Evolutionary conservation across 2,329 filamentous ascomycete genomes (phyloP).

Genomic region (Alternaria sp.): DNA sequence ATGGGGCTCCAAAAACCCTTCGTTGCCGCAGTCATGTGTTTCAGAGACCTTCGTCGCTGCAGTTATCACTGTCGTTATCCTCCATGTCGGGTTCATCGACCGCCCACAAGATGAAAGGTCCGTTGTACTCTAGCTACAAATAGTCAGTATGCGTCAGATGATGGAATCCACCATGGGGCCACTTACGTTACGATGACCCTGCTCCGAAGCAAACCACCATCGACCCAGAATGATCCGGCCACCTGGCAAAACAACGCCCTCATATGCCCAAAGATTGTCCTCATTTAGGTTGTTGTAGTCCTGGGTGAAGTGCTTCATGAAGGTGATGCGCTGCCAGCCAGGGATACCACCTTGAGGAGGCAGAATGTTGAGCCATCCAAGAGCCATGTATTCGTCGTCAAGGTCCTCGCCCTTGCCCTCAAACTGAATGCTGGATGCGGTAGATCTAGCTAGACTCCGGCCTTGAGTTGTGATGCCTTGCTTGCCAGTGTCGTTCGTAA

Average conservation of each 20-base stretch:
- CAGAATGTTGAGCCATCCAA: conserved; percentile 62
- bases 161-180: not conserved
- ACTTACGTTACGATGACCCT: conserved; percentile 34
- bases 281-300: conserved; percentile 39
- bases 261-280: conserved; percentile 58
- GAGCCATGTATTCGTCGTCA: conserved; percentile 42
- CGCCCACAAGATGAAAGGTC: conserved; percentile 51
- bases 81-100: conserved; percentile 32
- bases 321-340: conserved; percentile 64
- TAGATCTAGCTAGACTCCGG: conserved; percentile 14
- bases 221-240: conserved; percentile 58
- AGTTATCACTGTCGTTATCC: conserved; percentile 7
- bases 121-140: conserved; percentile 31
- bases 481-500: conserved; percentile 26
- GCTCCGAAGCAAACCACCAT: conserved; percentile 55
- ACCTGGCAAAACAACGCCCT: conserved; percentile 60
- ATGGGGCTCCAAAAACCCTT: not conserved
- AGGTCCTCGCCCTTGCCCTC: conserved; percentile 52
- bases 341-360: conserved; percentile 58
- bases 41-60: conserved; percentile 1
- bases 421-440: conserved; percentile 44
- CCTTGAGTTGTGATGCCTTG: conserved; percentile 20
- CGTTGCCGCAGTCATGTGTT: not conserved
- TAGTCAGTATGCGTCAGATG: conserved; percentile 17
- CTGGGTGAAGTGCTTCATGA: conserved; percentile 62